A percentile compares a stretch with the other conserved stretches of the same genome.
Conservation (phyloP, 805 yeast species). For the Brettanomyces sp. region DNA sequence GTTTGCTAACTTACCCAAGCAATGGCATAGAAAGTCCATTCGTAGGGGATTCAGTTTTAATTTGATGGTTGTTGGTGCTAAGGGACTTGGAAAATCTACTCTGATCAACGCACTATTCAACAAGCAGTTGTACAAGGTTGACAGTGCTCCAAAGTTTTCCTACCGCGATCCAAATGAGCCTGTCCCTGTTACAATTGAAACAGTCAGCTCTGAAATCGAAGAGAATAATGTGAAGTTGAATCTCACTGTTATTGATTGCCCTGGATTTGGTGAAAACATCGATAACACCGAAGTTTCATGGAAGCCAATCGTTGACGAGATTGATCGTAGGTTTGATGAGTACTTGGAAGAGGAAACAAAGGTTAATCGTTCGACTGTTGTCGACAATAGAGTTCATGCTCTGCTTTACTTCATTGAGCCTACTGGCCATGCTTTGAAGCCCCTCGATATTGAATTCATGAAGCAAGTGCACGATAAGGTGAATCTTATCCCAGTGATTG, state of each 20-base stretch:
- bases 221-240: constrained; percentile 88
- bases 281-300: constrained; percentile 64
- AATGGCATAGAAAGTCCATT: constrained; percentile 93
- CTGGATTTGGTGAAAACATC: constrained; percentile 89
- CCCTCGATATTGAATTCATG: constrained; percentile 85
- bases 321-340: constrained; percentile 76
- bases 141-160: constrained; percentile 12
- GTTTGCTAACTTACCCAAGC: constrained; percentile 94
- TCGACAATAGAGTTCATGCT: constrained; percentile 87
- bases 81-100: constrained; percentile 90
- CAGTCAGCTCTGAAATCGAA: constrained; percentile 65
- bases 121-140: constrained; percentile 41
- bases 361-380: constrained; percentile 58
- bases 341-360: constrained; percentile 86
- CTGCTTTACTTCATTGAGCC: constrained; percentile 92
- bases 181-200: constrained; percentile 45
- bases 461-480: constrained; percentile 82
- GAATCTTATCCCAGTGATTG: constrained; percentile 88
- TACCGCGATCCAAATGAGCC: constrained; percentile 37
- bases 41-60: constrained; percentile 86
- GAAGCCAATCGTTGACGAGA: constrained; percentile 88
- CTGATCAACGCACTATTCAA: constrained; percentile 85
- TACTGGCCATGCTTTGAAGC: constrained; percentile 86
- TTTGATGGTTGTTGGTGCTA: constrained; percentile 82
- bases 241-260: constrained; percentile 78